These are phyloP conservation scores for Globisporangium middletonii DNA, from an alignment of 352 stramenopile species.

Conservation along the genomic window DNA sequence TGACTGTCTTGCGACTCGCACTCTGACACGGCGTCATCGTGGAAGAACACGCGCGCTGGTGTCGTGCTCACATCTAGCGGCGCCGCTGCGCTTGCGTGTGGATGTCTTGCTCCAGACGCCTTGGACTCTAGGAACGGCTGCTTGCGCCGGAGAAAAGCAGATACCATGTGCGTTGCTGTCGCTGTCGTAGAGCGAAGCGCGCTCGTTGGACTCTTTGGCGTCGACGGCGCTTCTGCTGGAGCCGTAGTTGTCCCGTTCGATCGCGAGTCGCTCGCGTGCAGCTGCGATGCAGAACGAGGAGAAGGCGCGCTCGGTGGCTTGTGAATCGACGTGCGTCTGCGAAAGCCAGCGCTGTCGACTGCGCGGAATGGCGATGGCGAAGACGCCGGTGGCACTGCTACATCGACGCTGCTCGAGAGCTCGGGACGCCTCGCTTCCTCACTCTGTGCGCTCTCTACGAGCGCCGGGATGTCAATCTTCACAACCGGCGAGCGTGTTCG, in stretches of 20 bases:
- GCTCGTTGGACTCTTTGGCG: slow-evolving; percentile 6
- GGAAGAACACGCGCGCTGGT: slow-evolving; percentile 9
- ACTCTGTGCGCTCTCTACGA: background rate
- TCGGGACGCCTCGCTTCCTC: background rate
- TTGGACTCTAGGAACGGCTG: slow-evolving; percentile 9
- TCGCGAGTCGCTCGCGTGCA: background rate
- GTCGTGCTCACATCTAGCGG: background rate
- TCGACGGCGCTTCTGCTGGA: slow-evolving; percentile 19
- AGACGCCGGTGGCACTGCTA: background rate
- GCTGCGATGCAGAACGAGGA: background rate
- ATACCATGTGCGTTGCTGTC: slow-evolving; percentile 12
- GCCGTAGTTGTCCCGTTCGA: slow-evolving; percentile 13
- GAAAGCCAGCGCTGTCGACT: background rate
- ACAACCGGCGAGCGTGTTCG: background rate
- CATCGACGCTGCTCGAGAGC: background rate
- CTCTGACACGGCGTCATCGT: slow-evolving; percentile 4
- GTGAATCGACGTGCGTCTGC: slow-evolving; percentile 6
- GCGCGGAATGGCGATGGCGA: background rate
- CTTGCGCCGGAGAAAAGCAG: slow-evolving; percentile 13
- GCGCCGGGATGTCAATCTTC: slow-evolving; percentile 13
- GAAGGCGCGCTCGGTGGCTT: background rate
- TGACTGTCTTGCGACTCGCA: slow-evolving; percentile 4
- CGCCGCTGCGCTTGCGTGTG: slow-evolving; percentile 12
- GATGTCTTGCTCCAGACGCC: background rate
- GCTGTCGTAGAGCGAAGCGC: slow-evolving; percentile 6